These are phyloP conservation scores for Colletotrichum noveboracense DNA, from an alignment of 2,329 filamentous ascomycete species.

Conservation along the genomic window DNA sequence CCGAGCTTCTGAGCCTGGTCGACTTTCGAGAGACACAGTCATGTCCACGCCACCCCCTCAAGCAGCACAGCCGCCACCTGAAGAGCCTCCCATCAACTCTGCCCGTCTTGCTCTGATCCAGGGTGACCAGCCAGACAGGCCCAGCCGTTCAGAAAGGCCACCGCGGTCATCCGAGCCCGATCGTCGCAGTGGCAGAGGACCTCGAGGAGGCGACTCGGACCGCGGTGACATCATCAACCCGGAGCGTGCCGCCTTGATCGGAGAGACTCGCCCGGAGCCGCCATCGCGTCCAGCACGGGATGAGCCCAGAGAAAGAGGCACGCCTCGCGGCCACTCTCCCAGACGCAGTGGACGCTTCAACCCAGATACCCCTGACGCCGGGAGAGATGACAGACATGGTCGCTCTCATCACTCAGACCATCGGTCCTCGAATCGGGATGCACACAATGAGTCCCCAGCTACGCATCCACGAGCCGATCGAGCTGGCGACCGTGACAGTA, in stretches of 20 bases:
- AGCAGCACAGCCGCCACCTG: conserved; percentile 31
- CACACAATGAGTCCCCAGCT: conserved; percentile 31
- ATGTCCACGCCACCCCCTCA: conserved; percentile 25
- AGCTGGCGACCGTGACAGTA: conserved; percentile 40
- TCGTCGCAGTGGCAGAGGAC: conserved; percentile 10
- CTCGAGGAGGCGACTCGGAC: conserved; percentile 30
- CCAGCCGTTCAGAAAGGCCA: conserved; percentile 9
- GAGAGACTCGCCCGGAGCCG: conserved; percentile 40
- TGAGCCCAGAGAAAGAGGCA: conserved; percentile 34
- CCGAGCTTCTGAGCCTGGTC: conserved; percentile 29
- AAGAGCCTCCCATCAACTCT: conserved; percentile 59
- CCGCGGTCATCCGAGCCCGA: conserved; percentile 13
- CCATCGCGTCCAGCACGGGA: conserved; percentile 47
- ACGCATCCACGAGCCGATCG: conserved; percentile 41
- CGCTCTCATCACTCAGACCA: conserved; percentile 45
- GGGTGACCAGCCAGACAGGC: conserved; percentile 31
- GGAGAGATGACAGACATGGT: conserved; percentile 52
- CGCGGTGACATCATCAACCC: conserved; percentile 50
- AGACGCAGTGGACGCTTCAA: conserved; percentile 44
- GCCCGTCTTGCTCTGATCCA: conserved; percentile 57
- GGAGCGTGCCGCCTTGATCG: conserved; percentile 50
- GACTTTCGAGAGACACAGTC: conserved; percentile 28
- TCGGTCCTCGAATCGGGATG: conserved; percentile 33
- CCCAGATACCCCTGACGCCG: conserved; percentile 39
- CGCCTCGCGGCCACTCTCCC: conserved; percentile 54